A percentile compares a stretch with the other conserved stretches of the same genome.
These are phyloP conservation scores for Elaeis guineensis DNA, from an alignment of 176 grass and related monocot species.

Conservation along the genomic window DNA sequence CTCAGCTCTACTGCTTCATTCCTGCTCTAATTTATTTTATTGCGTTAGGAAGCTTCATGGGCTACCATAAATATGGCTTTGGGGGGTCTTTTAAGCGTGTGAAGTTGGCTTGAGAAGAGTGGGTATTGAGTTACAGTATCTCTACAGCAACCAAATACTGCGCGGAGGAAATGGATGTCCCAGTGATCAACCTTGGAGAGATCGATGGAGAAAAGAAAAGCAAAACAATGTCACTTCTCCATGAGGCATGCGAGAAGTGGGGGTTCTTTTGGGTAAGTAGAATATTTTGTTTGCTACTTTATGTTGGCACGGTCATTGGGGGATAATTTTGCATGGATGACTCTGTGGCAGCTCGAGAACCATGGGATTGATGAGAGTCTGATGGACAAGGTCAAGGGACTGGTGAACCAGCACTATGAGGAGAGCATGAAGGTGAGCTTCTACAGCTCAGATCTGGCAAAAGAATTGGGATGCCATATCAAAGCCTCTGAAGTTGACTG, in stretches of 20 bases:
- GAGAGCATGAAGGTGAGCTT: slow-evolving; percentile 40
- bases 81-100: slow-evolving; percentile 1
- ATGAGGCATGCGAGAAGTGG: slow-evolving; percentile 50
- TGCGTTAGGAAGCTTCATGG: slow-evolving; percentile 10
- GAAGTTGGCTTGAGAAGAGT: slow-evolving; percentile 26
- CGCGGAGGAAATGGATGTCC: slow-evolving; percentile 37
- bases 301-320: neutral
- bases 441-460: slow-evolving; percentile 39
- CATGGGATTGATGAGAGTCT: slow-evolving; percentile 40
- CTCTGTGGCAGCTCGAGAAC: slow-evolving; percentile 41
- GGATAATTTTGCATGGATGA: slow-evolving; percentile 7
- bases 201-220: slow-evolving; percentile 33
- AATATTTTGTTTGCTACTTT: slow-evolving; percentile 12
- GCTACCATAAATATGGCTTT: slow-evolving; percentile 33
- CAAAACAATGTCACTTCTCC: slow-evolving; percentile 43
- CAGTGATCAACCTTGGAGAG: slow-evolving; percentile 48
- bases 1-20: neutral
- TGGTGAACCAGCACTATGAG: slow-evolving; percentile 49
- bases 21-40: slow-evolving; percentile 11
- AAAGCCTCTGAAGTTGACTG: slow-evolving; percentile 43
- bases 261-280: slow-evolving; percentile 66
- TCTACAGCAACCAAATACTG: neutral
- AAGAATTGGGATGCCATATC: slow-evolving; percentile 20
- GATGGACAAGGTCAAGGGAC: slow-evolving; percentile 36
- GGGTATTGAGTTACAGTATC: neutral